Percentiles rank a stretch among this genome's conserved stretches.
Evolutionary conservation across 2,329 filamentous ascomycete genomes (phyloP).

Genomic region (Calonectria naviculata): DNA sequence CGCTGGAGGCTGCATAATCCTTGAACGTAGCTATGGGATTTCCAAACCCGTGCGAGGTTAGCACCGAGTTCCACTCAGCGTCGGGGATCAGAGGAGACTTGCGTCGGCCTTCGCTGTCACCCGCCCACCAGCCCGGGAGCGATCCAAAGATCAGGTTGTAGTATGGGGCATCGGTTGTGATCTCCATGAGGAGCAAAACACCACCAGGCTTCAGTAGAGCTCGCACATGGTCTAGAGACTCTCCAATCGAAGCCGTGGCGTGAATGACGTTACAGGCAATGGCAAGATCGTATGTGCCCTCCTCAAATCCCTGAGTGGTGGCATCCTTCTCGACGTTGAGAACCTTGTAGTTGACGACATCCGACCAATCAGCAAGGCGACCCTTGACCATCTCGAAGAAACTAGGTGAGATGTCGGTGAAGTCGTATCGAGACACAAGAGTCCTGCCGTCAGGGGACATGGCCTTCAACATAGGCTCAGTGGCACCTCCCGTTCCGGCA

Average conservation of each 20-base stretch:
- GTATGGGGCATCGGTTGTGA: constrained; percentile 33
- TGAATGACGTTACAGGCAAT: constrained; percentile 46
- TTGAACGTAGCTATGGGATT: constrained; percentile 10
- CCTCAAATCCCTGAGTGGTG: constrained; percentile 46
- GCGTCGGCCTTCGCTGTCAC: constrained; percentile 35
- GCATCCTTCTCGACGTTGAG: constrained; percentile 45
- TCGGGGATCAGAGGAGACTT: constrained; percentile 7
- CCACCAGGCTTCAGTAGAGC: constrained; percentile 42
- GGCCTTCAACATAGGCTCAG: constrained; percentile 46
- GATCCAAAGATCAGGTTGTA: constrained; percentile 44
- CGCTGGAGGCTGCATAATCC: constrained; percentile 1
- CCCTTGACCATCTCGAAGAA: constrained; percentile 52
- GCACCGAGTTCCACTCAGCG: not conserved
- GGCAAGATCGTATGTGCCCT: constrained; percentile 47
- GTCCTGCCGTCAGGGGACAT: constrained; percentile 29
- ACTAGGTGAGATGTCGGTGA: constrained; percentile 56
- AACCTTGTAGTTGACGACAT: constrained; percentile 32
- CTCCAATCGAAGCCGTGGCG: constrained; percentile 39
- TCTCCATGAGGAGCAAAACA: constrained; percentile 42
- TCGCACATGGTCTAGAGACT: not conserved
- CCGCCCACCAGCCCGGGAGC: constrained; percentile 52
- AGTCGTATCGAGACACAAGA: constrained; percentile 48
- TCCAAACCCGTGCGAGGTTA: not conserved
- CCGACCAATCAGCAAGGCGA: constrained; percentile 30
- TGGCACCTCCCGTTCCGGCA: constrained; percentile 54